A percentile compares a stretch with the other conserved stretches of the same genome.
Evolutionary conservation across 495 filamentous ascomycete genomes (phyloP).

Genomic region (Hypoxylon fragiforme): DNA sequence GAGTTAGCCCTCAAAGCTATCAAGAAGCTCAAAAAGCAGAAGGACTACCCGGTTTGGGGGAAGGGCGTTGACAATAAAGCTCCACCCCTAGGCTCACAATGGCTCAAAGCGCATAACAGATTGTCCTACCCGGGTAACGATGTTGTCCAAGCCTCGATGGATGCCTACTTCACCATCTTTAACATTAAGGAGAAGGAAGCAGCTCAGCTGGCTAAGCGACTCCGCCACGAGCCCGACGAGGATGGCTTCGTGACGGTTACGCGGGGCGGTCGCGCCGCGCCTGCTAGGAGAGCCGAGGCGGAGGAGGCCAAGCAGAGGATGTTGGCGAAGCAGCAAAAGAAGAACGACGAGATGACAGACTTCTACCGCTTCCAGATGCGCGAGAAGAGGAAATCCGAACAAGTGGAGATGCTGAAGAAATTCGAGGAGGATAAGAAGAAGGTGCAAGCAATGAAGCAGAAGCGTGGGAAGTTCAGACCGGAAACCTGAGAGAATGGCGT

Average conservation of each 20-base stretch:
- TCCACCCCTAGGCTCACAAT: conserved; percentile 60
- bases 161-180: conserved; percentile 80
- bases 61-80: conserved; percentile 58
- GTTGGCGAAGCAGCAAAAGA: conserved; percentile 68
- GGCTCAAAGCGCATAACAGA: conserved; percentile 67
- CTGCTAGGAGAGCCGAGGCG: conserved; percentile 74
- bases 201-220: conserved; percentile 61
- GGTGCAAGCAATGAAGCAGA: conserved; percentile 62
- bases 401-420: conserved; percentile 64
- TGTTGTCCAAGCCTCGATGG: conserved; percentile 68
- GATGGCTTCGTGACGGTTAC: conserved; percentile 95
- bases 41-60: conserved; percentile 65
- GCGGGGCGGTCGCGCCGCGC: conserved; percentile 71
- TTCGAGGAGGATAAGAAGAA: conserved; percentile 69
- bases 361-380: conserved; percentile 95
- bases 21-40: conserved; percentile 61
- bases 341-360: conserved; percentile 66
- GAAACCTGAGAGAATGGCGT: conserved; percentile 44
- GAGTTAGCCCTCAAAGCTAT: conserved; percentile 73
- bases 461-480: conserved; percentile 60
- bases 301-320: conserved; percentile 71
- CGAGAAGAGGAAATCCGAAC: conserved; percentile 84
- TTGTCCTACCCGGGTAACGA: conserved; percentile 69
- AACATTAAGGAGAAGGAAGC: conserved; percentile 66
- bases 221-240: conserved; percentile 79